phyloP scores from a whole-genome alignment of 1,139 yeast species.

The Saccharomyces hybrid region DNA sequence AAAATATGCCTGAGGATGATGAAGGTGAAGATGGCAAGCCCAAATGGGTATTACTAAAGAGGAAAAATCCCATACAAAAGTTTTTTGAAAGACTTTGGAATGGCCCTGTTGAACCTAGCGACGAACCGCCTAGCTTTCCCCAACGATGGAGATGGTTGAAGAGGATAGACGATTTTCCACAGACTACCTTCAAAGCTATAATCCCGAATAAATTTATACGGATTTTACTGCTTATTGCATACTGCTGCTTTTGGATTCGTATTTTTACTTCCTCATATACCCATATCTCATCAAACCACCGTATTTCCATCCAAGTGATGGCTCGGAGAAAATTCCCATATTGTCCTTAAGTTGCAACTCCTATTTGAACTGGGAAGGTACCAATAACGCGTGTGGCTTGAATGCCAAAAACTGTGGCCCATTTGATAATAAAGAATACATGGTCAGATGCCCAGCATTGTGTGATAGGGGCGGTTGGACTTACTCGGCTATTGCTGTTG shows the following conservation, averaged over 20 bases:
- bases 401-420: slow-evolving; percentile 54
- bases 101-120: slow-evolving; percentile 47
- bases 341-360: slow-evolving; percentile 41
- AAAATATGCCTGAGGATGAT: neutral
- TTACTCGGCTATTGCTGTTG: slow-evolving; percentile 71
- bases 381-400: slow-evolving; percentile 68
- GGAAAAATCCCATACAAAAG: slow-evolving; percentile 25
- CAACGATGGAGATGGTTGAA: slow-evolving; percentile 19
- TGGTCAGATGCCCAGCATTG: slow-evolving; percentile 79
- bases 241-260: slow-evolving; percentile 33
- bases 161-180: slow-evolving; percentile 41
- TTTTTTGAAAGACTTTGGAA: slow-evolving; percentile 35
- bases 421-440: slow-evolving; percentile 40
- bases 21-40: slow-evolving; percentile 23
- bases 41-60: slow-evolving; percentile 38
- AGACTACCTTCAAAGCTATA: slow-evolving; percentile 29
- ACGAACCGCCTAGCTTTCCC: slow-evolving; percentile 40
- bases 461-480: slow-evolving; percentile 76
- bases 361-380: slow-evolving; percentile 59
- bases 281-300: slow-evolving; percentile 29
- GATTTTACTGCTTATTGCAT: slow-evolving; percentile 33
- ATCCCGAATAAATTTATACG: slow-evolving; percentile 30
- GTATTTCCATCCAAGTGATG: slow-evolving; percentile 17
- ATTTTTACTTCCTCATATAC: slow-evolving; percentile 17
- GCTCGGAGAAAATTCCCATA: slow-evolving; percentile 22